Evolutionary conservation across 2,329 filamentous ascomycete species (phyloP), one percentile per base, ranked within the genome.

Genomic region (Colletotrichum lentis): DNA sequence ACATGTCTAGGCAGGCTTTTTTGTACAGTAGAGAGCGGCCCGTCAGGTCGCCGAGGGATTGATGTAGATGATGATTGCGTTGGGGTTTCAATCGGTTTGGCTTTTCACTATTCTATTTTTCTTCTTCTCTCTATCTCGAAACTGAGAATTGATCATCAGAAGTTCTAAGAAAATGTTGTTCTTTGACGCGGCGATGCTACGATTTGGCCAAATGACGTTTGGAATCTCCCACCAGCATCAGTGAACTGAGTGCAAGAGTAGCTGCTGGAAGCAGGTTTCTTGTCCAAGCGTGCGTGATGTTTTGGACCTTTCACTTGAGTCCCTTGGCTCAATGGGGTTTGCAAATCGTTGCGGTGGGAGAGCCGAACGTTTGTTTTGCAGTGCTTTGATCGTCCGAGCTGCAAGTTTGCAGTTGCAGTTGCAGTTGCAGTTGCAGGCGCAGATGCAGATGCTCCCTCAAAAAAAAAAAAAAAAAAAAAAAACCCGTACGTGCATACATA

Each of bases 1-100:
- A 31, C 20, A 7, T 37, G 50, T 56, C 14, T 24, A 14, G 41
- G 41, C 55, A 46, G 55, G 49, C 39, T 62, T 39, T 55, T 55
- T 68, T 68, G 65, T 68, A 68, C 65, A 64, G 16, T 68, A 68
- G 65, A 68, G 47, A 52, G 24, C 47, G 55, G 54, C 61, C 49
- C 53, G 4, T 24, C 22, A 41, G 61, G 41, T 37, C 39, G 20
- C 27, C 14, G n/a, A 61, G 60, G 60, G 44, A 47, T 57, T 65
- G 49, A 68, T 55, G 65, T 43, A 68, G 61, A 68, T 35, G 65
- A 68, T 35, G 61, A 68, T 68, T 35, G 62, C 41, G 31, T 49
- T 59, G 20, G 44, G 22, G 44, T 20, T 52, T 27, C 20, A 35
- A 14, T 35, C 43, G 11, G 24, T 44, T 41, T 43, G 57, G 60